A percentile compares a stretch with the other conserved stretches of the same genome.
Evolutionary conservation across 1,284 basidiomycete species (phyloP).

Genomic region (Cutaneotrichosporon mucoides): DNA sequence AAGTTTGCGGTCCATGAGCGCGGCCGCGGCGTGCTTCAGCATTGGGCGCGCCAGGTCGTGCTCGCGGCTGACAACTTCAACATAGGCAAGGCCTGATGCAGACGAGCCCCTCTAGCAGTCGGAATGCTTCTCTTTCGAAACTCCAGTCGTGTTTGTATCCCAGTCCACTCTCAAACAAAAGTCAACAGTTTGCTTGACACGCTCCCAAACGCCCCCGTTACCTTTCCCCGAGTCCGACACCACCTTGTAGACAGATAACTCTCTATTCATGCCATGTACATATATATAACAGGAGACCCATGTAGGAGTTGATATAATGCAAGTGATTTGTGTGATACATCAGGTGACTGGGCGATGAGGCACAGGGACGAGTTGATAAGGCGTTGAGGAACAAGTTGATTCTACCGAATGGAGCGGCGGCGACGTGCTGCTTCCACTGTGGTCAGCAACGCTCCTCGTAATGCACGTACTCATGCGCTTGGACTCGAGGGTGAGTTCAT

Average conservation of each 20-base stretch:
- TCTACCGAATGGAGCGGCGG: slow-evolving; percentile 6
- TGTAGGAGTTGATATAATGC: not conserved
- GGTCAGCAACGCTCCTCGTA: not conserved
- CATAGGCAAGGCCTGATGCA: too few species aligned
- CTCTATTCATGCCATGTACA: not conserved
- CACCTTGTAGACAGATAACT: too few species aligned
- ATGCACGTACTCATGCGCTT: slow-evolving; percentile 17
- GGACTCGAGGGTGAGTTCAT: slow-evolving; percentile 16
- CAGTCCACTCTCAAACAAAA: too few species aligned
- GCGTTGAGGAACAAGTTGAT: not conserved
- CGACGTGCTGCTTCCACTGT: slow-evolving; percentile 15
- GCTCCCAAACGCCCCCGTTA: too few species aligned
- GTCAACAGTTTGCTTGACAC: too few species aligned
- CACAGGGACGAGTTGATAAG: too few species aligned
- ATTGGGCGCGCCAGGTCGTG: slow-evolving; percentile 31
- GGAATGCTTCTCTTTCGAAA: too few species aligned
- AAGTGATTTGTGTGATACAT: not conserved
- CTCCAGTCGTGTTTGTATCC: too few species aligned
- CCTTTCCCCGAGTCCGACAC: too few species aligned
- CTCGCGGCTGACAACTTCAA: not conserved
- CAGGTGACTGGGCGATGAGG: too few species aligned
- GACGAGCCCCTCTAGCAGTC: too few species aligned
- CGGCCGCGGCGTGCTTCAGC: slow-evolving; percentile 35
- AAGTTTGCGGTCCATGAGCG: slow-evolving; percentile 37
- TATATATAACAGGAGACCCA: not conserved